Evolutionary conservation across 805 yeast species (phyloP).

Genomic region (Candida tammaniensis): DNA sequence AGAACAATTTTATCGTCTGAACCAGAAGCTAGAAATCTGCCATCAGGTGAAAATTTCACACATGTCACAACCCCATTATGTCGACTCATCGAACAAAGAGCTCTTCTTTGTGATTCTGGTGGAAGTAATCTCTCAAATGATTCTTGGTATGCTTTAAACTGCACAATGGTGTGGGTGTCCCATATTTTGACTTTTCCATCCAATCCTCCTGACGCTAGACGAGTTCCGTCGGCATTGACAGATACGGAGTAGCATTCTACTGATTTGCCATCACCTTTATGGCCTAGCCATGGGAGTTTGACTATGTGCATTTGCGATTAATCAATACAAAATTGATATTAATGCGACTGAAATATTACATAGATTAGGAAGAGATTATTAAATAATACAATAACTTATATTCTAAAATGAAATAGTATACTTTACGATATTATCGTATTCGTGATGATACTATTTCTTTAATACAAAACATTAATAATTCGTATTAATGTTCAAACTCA

Average conservation of each 20-base stretch:
- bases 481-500: conserved; percentile 37
- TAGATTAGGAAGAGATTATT: too few relatives aligned
- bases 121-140: conserved; percentile 15
- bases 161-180: conserved; percentile 59
- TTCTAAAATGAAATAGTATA: too few relatives aligned
- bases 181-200: conserved; percentile 90
- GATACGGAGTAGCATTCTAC: conserved; percentile 84
- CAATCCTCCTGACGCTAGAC: conserved; percentile 91
- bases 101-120: conserved; percentile 32
- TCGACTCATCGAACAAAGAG: conserved; percentile 86
- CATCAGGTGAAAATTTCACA: conserved; percentile 89
- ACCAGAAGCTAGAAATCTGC: conserved; percentile 88
- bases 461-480: too few relatives aligned
- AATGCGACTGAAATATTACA: too few relatives aligned
- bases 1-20: conserved; percentile 90
- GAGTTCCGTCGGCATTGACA: conserved; percentile 75
- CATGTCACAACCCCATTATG: conserved; percentile 97
- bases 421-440: too few relatives aligned
- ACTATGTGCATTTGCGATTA: conserved; percentile 41
- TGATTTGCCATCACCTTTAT: conserved; percentile 61
- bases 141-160: conserved; percentile 30
- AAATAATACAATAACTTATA: too few relatives aligned
- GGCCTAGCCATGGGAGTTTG: conserved; percentile 46
- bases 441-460: too few relatives aligned
- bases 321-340: too few relatives aligned